Conservation (phyloP, 140 eudicot species). For the Bidens hawaiensis region DNA sequence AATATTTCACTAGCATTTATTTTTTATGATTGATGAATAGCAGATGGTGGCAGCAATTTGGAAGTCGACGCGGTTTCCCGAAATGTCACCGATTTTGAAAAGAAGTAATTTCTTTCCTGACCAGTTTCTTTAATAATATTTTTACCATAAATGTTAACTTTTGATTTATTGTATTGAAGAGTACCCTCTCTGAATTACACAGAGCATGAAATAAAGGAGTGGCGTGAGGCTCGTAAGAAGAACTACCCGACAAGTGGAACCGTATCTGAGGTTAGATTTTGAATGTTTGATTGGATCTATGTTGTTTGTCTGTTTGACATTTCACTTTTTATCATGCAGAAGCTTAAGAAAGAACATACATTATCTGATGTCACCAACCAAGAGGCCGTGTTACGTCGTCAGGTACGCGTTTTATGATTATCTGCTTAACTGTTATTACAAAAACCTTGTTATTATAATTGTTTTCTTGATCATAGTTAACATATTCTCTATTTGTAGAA, state of each 20-base stretch:
- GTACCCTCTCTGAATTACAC: slow-evolving; percentile 44
- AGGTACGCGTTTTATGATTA: slow-evolving; percentile 36
- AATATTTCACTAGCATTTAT: slow-evolving; percentile 9
- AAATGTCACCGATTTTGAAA: slow-evolving; percentile 16
- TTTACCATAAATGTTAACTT: slow-evolving; percentile 10
- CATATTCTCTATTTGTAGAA: background rate
- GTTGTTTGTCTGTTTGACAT: background rate
- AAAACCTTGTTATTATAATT: background rate
- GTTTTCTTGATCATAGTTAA: background rate
- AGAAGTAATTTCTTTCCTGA: slow-evolving; percentile 24
- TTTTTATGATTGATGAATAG: slow-evolving; percentile 13
- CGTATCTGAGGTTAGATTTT: slow-evolving; percentile 7
- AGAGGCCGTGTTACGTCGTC: slow-evolving; percentile 62
- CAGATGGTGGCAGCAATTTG: slow-evolving; percentile 13
- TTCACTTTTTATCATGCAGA: slow-evolving; percentile 16
- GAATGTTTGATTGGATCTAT: background rate
- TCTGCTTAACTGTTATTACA: background rate
- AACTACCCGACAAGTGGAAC: slow-evolving; percentile 56
- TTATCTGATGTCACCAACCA: slow-evolving; percentile 25
- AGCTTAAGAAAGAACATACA: slow-evolving; percentile 4
- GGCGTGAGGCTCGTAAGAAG: slow-evolving; percentile 82
- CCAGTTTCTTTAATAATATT: background rate
- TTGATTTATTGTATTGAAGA: slow-evolving; percentile 27
- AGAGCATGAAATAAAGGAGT: slow-evolving; percentile 62
- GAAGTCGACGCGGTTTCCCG: slow-evolving; percentile 9